These are phyloP conservation scores for Gymnopilus junonius DNA, from an alignment of 768 basidiomycete genomes.

Conservation along the genomic window DNA sequence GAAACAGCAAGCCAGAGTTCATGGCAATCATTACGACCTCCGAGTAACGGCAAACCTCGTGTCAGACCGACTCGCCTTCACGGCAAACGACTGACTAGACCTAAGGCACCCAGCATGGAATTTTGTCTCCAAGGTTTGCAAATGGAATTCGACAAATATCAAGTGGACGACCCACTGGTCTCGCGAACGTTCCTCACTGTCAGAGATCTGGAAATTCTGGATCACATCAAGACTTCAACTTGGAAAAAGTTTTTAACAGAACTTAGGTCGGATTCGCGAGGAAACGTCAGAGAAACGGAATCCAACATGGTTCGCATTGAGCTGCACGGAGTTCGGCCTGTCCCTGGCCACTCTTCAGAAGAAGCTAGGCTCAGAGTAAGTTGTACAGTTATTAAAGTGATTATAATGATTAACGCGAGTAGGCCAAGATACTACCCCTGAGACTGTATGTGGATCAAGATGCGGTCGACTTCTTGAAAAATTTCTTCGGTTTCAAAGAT, in stretches of 20 bases:
- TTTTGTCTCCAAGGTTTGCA: conserved; percentile 69
- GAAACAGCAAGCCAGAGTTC: conserved; percentile 84
- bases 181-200: conserved; percentile 72
- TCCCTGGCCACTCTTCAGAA: conserved; percentile 65
- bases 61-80: conserved; percentile 46
- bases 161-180: conserved; percentile 55
- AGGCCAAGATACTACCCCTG: conserved; percentile 92
- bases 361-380: conserved; percentile 81
- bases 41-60: conserved; percentile 46
- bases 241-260: conserved; percentile 97
- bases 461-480: conserved; percentile 96
- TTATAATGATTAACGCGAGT: background rate
- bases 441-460: conserved; percentile 97
- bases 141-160: conserved; percentile 71
- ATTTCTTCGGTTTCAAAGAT: conserved; percentile 90
- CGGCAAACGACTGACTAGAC: conserved; percentile 68
- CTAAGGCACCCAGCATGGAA: conserved; percentile 83
- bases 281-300: conserved; percentile 88
- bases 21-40: conserved; percentile 84
- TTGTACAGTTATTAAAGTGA: conserved; percentile 15
- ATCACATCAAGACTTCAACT: conserved; percentile 97
- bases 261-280: conserved; percentile 81
- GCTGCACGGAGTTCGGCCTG: conserved; percentile 73
- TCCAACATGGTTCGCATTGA: conserved; percentile 95
- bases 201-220: conserved; percentile 84